Evolutionary conservation across 441 rosid species (phyloP).

Genomic region (Capsella rubella): DNA sequence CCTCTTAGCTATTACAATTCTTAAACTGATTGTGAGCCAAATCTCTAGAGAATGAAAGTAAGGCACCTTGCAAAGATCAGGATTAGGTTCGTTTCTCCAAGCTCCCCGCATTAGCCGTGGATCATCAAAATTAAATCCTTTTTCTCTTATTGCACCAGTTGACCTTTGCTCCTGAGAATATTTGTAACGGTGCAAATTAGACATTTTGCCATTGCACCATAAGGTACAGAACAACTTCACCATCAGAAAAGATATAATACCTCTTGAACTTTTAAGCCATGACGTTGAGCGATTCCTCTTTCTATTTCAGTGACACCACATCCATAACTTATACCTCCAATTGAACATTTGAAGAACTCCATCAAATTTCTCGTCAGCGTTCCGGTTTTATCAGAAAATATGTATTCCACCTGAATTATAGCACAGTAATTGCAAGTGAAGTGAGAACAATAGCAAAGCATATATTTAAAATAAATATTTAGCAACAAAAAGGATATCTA

Average conservation of each 20-base stretch:
- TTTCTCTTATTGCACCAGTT: conserved; percentile 64
- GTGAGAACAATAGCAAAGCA: conserved; percentile 40
- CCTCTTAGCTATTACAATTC: conserved; percentile 52
- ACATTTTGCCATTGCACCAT: conserved; percentile 73
- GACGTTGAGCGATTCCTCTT: conserved; percentile 77
- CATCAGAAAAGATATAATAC: conserved; percentile 48
- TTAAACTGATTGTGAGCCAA: conserved; percentile 53
- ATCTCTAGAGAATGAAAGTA: conserved; percentile 29
- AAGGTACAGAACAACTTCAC: conserved; percentile 18
- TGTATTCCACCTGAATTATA: conserved; percentile 87
- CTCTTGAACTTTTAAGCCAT: conserved; percentile 75
- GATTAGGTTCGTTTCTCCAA: conserved; percentile 96
- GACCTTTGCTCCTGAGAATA: conserved; percentile 63
- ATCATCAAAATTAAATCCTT: conserved; percentile 99
- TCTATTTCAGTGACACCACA: conserved; percentile 96
- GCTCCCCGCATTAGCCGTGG: conserved; percentile 92
- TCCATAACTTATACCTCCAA: conserved; percentile 98
- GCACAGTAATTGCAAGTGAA: conserved; percentile 22
- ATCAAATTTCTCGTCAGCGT: conserved; percentile 97
- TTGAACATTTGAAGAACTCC: conserved; percentile 99
- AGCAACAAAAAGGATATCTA: conserved; percentile 9
- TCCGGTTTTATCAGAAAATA: conserved; percentile 99
- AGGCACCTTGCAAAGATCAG: conserved; percentile 92
- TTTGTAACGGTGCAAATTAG: conserved; percentile 82
- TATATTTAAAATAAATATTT: conserved; percentile 63